A percentile compares a stretch with the other conserved stretches of the same genome.
Evolutionary conservation across 2,329 filamentous ascomycete species (phyloP).

Genomic region (Chrysosporium keratinophilum): DNA sequence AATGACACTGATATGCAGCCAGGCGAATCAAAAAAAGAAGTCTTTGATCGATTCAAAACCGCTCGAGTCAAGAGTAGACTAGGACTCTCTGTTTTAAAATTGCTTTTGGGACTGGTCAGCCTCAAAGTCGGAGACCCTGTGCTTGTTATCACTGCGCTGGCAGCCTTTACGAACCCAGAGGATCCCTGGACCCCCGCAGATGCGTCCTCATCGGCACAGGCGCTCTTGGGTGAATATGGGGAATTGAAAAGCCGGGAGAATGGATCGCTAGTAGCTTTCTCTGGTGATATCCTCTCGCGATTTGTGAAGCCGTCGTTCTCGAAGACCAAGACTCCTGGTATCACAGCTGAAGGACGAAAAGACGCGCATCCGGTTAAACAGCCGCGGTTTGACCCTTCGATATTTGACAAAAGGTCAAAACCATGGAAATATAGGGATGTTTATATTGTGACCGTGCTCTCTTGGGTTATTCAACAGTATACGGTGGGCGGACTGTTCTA

Average conservation of each 20-base stretch:
- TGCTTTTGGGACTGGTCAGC: constrained; percentile 17
- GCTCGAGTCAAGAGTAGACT: constrained; percentile 23
- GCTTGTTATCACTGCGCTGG: constrained; percentile 25
- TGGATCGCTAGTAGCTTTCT: constrained; percentile 17
- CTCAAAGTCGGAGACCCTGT: constrained; percentile 19
- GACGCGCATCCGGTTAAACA: constrained; percentile 32
- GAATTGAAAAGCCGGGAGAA: constrained; percentile 6
- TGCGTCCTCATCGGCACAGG: constrained; percentile 17
- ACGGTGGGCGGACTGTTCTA: constrained; percentile 20
- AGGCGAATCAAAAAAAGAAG: constrained; percentile 17
- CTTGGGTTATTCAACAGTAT: constrained; percentile 30
- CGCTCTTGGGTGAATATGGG: constrained; percentile 17
- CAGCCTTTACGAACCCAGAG: constrained; percentile 25
- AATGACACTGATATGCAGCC: neutral
- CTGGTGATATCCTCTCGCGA: constrained; percentile 23
- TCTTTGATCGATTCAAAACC: constrained; percentile 18
- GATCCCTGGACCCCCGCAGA: constrained; percentile 30
- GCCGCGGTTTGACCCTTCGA: constrained; percentile 28
- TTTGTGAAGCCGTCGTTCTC: constrained; percentile 36
- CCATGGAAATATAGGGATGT: constrained; percentile 32
- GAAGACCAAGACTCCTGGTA: constrained; percentile 32
- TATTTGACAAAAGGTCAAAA: constrained; percentile 29
- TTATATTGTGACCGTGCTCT: constrained; percentile 28
- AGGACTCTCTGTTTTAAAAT: constrained; percentile 24
- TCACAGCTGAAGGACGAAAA: constrained; percentile 37